These are phyloP conservation scores for Alternaria longipes DNA, from an alignment of 2,329 filamentous ascomycete genomes.

Conservation along the genomic window DNA sequence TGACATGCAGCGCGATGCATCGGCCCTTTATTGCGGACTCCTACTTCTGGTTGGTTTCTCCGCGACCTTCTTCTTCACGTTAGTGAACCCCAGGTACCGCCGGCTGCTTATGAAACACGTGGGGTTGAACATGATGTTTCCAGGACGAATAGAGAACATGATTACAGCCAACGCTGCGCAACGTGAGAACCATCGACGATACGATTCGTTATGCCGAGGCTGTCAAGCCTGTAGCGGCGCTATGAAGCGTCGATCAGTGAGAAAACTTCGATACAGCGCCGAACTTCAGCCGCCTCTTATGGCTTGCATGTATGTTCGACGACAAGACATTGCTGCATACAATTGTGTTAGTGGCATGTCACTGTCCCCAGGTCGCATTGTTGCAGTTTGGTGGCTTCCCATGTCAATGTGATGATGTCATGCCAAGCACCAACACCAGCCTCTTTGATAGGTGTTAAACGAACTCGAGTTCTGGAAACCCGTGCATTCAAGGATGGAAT, in stretches of 20 bases:
- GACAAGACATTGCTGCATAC: neutral
- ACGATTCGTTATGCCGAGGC: constrained; percentile 8
- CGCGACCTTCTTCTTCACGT: constrained; percentile 37
- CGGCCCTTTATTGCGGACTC: constrained; percentile 18
- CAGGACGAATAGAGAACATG: neutral
- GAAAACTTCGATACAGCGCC: neutral
- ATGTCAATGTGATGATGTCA: constrained; percentile 3
- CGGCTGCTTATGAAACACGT: constrained; percentile 12
- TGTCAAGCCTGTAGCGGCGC: constrained; percentile 8
- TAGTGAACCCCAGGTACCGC: constrained; percentile 20
- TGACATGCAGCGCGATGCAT: constrained; percentile 23
- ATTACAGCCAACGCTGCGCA: neutral
- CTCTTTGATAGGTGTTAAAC: neutral
- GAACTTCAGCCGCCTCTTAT: neutral
- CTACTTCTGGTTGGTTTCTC: constrained; percentile 17
- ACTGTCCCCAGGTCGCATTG: neutral
- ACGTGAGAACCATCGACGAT: constrained; percentile 8
- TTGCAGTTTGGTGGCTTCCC: neutral
- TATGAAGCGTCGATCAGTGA: neutral
- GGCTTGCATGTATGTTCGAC: neutral
- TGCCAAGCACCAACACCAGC: neutral
- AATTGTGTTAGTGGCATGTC: neutral
- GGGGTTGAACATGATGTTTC: neutral
- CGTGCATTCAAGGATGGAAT: neutral
- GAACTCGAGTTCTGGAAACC: neutral